These are phyloP conservation scores for Fusarium verrucosum DNA, from an alignment of 2,329 filamentous ascomycete species.

Conservation along the genomic window DNA sequence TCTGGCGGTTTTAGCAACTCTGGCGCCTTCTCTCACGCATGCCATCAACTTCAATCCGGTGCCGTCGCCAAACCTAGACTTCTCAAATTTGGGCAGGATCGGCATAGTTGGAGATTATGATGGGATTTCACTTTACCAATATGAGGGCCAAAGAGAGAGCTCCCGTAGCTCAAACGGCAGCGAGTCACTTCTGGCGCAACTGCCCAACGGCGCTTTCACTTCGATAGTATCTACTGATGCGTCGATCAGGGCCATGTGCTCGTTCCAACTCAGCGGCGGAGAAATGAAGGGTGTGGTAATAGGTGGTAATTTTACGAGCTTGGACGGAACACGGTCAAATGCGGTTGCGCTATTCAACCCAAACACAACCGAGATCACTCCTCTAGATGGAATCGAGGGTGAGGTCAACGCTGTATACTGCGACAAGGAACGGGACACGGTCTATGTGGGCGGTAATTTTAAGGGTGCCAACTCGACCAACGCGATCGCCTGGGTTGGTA, in stretches of 20 bases:
- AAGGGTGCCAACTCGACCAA: conserved; percentile 83
- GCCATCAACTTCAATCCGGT: conserved; percentile 69
- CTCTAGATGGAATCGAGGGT: conserved; percentile 83
- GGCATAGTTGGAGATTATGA: conserved; percentile 90
- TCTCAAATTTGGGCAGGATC: conserved; percentile 80
- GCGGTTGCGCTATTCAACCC: conserved; percentile 86
- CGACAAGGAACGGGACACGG: conserved; percentile 77
- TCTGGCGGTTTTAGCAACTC: conserved; percentile 53
- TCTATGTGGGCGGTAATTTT: conserved; percentile 93
- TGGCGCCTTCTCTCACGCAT: conserved; percentile 55
- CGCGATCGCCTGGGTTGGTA: conserved; percentile 81
- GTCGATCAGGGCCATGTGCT: conserved; percentile 88
- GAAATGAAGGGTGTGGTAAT: conserved; percentile 79
- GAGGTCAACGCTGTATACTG: conserved; percentile 85
- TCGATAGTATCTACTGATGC: conserved; percentile 81
- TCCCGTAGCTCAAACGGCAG: conserved; percentile 77
- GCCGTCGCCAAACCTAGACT: conserved; percentile 78
- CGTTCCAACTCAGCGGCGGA: conserved; percentile 74
- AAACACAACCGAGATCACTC: conserved; percentile 72
- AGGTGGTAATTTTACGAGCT: conserved; percentile 94
- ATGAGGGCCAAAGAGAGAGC: conserved; percentile 78
- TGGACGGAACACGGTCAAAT: conserved; percentile 78
- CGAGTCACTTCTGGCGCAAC: conserved; percentile 79
- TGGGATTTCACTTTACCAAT: conserved; percentile 90
- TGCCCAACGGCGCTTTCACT: conserved; percentile 86